Percentiles rank a stretch among this genome's conserved stretches.
Evolutionary conservation across 2,329 filamentous ascomycete genomes (phyloP).

Genomic region (Botryotinia calthae): DNA sequence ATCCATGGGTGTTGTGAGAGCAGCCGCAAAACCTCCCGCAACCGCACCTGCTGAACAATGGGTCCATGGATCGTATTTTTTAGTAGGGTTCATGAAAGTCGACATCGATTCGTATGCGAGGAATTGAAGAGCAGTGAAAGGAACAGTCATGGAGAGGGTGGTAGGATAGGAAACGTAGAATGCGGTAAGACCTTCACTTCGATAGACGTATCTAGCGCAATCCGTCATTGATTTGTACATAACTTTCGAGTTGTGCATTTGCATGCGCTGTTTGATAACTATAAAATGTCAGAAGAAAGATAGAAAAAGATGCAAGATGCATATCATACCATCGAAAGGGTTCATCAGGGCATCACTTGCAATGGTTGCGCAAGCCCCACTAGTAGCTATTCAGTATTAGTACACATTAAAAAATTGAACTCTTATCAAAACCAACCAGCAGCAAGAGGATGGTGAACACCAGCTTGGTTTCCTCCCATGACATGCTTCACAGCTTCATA

Average conservation of each 20-base stretch:
- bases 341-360: conserved; percentile 99
- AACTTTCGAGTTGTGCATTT: conserved; percentile 87
- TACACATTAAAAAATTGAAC: conserved; percentile 3
- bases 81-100: conserved; percentile 83
- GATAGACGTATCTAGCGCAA: conserved; percentile 86
- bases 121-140: conserved; percentile 95
- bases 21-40: conserved; percentile 89
- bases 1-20: conserved; percentile 91
- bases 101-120: conserved; percentile 97
- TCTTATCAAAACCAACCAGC: conserved; percentile 61
- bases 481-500: conserved; percentile 97
- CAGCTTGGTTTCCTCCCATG: conserved; percentile 86
- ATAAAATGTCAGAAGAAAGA: conserved; percentile 27
- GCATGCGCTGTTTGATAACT: conserved; percentile 99
- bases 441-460: conserved; percentile 87
- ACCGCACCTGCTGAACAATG: conserved; percentile 91
- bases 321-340: conserved; percentile 80
- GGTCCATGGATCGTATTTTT: conserved; percentile 85
- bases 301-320: not conserved
- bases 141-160: conserved; percentile 96
- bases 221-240: conserved; percentile 82
- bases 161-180: conserved; percentile 99
- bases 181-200: conserved; percentile 79
- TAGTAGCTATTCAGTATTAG: conserved; percentile 65
- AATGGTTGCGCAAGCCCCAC: conserved; percentile 92